Percentiles rank a stretch among this genome's conserved stretches.
Evolutionary conservation across 805 yeast species (phyloP).

Genomic region (Saccharomyces eubayanus): DNA sequence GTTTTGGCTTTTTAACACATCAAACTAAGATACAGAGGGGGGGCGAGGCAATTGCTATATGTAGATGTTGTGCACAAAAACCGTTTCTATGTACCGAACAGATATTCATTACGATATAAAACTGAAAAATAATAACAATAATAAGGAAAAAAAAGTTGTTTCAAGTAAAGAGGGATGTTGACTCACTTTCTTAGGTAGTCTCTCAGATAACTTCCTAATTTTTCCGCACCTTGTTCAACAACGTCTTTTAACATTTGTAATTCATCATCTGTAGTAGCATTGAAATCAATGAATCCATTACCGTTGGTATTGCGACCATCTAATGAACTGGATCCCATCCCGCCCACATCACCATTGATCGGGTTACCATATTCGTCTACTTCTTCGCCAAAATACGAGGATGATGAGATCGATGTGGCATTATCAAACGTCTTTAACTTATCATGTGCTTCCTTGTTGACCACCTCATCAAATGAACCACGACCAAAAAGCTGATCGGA

Average conservation of each 20-base stretch:
- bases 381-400: constrained; percentile 82
- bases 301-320: constrained; percentile 23
- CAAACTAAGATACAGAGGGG: not conserved
- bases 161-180: not conserved
- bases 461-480: constrained; percentile 68
- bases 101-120: not conserved
- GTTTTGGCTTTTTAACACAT: not conserved
- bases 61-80: not conserved
- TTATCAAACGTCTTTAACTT: constrained; percentile 77
- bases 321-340: constrained; percentile 18
- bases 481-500: constrained; percentile 93
- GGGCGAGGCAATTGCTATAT: constrained; percentile 2
- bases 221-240: constrained; percentile 87
- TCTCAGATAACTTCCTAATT: constrained; percentile 74
- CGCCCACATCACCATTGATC: constrained; percentile 8
- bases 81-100: not conserved
- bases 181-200: constrained; percentile 56
- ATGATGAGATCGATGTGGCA: constrained; percentile 85
- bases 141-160: not conserved
- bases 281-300: constrained; percentile 54
- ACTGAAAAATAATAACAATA: not conserved
- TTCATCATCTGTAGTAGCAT: constrained; percentile 80
- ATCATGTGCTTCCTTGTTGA: constrained; percentile 70
- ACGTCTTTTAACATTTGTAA: constrained; percentile 83
- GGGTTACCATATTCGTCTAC: constrained; percentile 28